These are phyloP conservation scores for Moringa oleifera DNA, from an alignment of 345 rosid genomes.

Conservation along the genomic window DNA sequence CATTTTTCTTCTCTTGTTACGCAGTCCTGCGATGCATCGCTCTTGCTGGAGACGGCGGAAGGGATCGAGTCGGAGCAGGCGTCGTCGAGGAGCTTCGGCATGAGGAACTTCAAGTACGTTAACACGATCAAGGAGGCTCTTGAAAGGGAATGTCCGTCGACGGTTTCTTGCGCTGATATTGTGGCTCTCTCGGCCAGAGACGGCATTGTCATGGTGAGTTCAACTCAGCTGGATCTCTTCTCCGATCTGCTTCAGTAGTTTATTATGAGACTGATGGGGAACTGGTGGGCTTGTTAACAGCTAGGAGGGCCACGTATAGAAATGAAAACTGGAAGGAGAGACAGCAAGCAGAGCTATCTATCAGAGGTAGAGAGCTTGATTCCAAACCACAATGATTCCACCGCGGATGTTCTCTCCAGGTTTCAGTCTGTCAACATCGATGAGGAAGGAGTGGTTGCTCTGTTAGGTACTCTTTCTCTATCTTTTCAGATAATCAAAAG, in stretches of 20 bases:
- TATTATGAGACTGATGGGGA: too few relatives aligned
- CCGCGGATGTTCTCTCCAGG: constrained; percentile 50
- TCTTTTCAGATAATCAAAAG: neutral
- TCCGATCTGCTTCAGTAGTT: too few relatives aligned
- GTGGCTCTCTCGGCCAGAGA: constrained; percentile 84
- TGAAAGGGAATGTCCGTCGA: constrained; percentile 61
- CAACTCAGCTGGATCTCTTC: neutral
- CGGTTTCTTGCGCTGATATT: constrained; percentile 82
- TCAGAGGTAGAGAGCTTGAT: constrained; percentile 30
- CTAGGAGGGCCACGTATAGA: constrained; percentile 78
- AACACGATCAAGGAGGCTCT: constrained; percentile 67
- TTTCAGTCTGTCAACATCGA: constrained; percentile 62
- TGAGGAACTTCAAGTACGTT: constrained; percentile 84
- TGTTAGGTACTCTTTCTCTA: constrained; percentile 38
- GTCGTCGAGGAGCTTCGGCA: constrained; percentile 67
- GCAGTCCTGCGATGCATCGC: constrained; percentile 81
- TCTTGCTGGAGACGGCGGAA: constrained; percentile 46
- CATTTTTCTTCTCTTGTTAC: neutral
- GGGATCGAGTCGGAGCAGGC: constrained; percentile 60
- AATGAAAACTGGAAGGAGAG: constrained; percentile 73
- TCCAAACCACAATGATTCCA: constrained; percentile 70
- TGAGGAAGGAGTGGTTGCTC: constrained; percentile 62
- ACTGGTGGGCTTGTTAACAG: constrained; percentile 17
- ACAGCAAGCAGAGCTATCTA: constrained; percentile 54
- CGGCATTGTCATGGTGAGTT: constrained; percentile 59